Conservation (phyloP, 352 stramenopile genomes). For the Pilasporangium apinafurcum region DNA sequence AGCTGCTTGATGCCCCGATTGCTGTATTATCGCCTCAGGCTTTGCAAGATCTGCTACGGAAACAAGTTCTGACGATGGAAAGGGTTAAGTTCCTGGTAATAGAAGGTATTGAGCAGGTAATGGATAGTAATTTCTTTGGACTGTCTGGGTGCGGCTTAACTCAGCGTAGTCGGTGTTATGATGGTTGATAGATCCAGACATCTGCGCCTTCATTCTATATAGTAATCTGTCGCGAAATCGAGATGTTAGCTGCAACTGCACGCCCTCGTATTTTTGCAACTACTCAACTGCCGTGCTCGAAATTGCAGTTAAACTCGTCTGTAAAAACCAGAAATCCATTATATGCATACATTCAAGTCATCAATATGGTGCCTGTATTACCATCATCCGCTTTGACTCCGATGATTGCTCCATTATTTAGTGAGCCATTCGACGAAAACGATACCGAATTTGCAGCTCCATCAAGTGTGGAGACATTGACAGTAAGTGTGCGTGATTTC, state of each 20-base stretch:
- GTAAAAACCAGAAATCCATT: conserved; percentile 32
- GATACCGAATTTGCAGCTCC: no score
- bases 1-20: conserved; percentile 16
- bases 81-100: conserved; percentile 48
- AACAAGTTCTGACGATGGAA: conserved; percentile 10
- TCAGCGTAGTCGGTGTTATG: no score
- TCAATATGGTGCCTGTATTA: conserved; percentile 54
- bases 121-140: no score
- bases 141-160: no score
- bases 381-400: conserved; percentile 9
- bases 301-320: conserved; percentile 35
- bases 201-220: conserved; percentile 55
- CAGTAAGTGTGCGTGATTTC: conserved; percentile 41
- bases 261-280: conserved; percentile 55
- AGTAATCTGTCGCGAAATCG: conserved; percentile 19
- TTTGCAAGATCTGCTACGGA: conserved; percentile 33
- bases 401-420: conserved; percentile 34
- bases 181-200: no score
- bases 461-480: no score
- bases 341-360: conserved; percentile 47
- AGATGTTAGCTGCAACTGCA: neutral
- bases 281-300: conserved; percentile 36
- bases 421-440: conserved; percentile 32
- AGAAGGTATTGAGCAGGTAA: conserved; percentile 58
- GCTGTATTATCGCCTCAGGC: conserved; percentile 37